These are phyloP conservation scores for Mucor velutinosus DNA, from an alignment of 371 early-diverging fungal genomes.

Conservation along the genomic window DNA sequence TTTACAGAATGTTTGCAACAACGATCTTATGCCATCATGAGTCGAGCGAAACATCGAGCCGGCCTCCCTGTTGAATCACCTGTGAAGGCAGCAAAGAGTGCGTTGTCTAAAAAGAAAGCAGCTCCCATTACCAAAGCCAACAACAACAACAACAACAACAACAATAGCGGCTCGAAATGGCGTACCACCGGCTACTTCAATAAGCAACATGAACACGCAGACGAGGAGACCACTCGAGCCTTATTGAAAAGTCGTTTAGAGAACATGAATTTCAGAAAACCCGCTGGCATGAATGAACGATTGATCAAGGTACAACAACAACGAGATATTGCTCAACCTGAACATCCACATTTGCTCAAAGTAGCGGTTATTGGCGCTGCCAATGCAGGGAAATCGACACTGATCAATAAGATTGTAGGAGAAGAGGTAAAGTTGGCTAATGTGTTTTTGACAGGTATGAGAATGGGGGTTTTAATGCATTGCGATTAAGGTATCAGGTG, in stretches of 20 bases:
- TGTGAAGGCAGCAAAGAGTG: not conserved
- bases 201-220: not conserved
- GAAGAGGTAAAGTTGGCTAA: constrained; percentile 17
- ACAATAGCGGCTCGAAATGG: not conserved
- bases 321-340: constrained; percentile 59
- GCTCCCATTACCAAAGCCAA: not conserved
- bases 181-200: not conserved
- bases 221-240: not conserved
- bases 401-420: constrained; percentile 68
- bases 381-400: constrained; percentile 82
- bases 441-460: not conserved
- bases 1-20: constrained; percentile 4
- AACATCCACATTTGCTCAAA: constrained; percentile 61
- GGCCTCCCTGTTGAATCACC: constrained; percentile 14
- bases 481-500: constrained; percentile 58
- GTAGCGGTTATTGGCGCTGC: constrained; percentile 76
- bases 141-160: not conserved
- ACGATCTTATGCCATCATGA: constrained; percentile 35
- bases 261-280: constrained; percentile 14
- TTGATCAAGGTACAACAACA: constrained; percentile 39
- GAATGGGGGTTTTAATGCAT: not conserved
- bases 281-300: constrained; percentile 31
- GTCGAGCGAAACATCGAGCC: constrained; percentile 28
- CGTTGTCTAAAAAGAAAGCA: not conserved
- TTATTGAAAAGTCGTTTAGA: not conserved